A percentile compares a stretch with the other conserved stretches of the same genome.
Evolutionary conservation across 345 rosid species (phyloP).

Genomic region (Brassica rapa): DNA sequence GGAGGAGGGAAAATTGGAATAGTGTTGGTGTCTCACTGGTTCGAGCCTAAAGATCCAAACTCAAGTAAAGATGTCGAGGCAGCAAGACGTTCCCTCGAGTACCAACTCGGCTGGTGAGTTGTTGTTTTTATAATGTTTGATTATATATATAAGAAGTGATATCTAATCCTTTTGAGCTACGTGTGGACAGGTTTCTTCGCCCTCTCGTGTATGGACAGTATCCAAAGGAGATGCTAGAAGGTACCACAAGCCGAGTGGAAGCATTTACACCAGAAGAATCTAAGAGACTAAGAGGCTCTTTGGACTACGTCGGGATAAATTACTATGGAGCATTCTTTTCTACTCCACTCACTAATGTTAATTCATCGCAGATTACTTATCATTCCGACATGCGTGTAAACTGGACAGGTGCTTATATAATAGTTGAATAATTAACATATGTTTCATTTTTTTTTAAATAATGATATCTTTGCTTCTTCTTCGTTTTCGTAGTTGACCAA

Average conservation of each 20-base stretch:
- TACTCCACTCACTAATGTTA: slow-evolving; percentile 11
- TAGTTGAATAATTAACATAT: not conserved
- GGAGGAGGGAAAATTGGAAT: slow-evolving; percentile 39
- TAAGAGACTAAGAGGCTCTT: slow-evolving; percentile 13
- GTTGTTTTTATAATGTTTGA: not conserved
- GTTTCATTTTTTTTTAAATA: not conserved
- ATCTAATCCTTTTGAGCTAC: not conserved
- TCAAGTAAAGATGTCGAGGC: slow-evolving; percentile 19
- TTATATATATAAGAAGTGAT: not conserved
- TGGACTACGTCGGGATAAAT: slow-evolving; percentile 42
- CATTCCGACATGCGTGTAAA: slow-evolving; percentile 4
- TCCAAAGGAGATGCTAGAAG: slow-evolving; percentile 24
- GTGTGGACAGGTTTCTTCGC: slow-evolving; percentile 32
- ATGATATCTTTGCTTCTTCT: not conserved
- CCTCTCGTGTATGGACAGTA: slow-evolving; percentile 40
- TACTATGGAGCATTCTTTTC: slow-evolving; percentile 43
- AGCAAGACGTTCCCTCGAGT: slow-evolving; percentile 40
- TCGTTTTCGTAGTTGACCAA: slow-evolving; percentile 9
- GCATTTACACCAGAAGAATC: slow-evolving; percentile 24
- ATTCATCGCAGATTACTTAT: slow-evolving; percentile 30
- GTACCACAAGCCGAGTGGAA: not conserved
- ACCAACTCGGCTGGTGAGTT: slow-evolving; percentile 38
- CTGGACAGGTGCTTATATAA: slow-evolving; percentile 28
- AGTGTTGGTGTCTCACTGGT: slow-evolving; percentile 41
- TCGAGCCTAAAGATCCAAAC: slow-evolving; percentile 31